These are phyloP conservation scores for Malus hybrid DNA, from an alignment of 331 rosid genomes.

Conservation along the genomic window DNA sequence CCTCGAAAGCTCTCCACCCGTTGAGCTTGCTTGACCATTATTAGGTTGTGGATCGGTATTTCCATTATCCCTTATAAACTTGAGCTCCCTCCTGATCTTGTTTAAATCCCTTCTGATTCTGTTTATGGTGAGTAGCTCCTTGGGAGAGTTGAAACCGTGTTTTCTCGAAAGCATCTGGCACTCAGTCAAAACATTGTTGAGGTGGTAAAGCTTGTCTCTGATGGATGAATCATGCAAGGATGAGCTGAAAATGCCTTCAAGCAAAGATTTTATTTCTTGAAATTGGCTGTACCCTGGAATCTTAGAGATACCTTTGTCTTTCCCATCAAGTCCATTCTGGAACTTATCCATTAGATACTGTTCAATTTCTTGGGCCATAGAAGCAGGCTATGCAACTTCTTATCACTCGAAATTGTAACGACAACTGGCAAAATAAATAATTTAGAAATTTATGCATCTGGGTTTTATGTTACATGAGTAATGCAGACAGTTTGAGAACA, in stretches of 20 bases:
- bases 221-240: not conserved
- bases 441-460: too few relatives aligned
- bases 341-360: not conserved
- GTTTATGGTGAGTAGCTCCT: not conserved
- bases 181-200: constrained; percentile 12
- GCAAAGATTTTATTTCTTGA: not conserved
- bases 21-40: not conserved
- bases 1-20: not conserved
- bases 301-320: not conserved
- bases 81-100: not conserved
- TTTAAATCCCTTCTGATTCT: not conserved
- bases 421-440: not conserved
- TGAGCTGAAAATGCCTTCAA: not conserved
- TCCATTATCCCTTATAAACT: not conserved
- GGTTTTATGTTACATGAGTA: too few relatives aligned
- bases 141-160: not conserved
- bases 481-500: not conserved
- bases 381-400: not conserved
- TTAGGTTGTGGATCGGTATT: not conserved
- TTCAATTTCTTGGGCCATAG: constrained; percentile 13
- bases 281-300: constrained; percentile 5
- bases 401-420: not conserved
- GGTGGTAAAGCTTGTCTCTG: constrained; percentile 2
- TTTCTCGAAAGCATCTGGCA: constrained; percentile 1
- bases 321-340: not conserved